phyloP scores from a whole-genome alignment of 2,329 filamentous ascomycete species.

The Aspergillus fructus region DNA sequence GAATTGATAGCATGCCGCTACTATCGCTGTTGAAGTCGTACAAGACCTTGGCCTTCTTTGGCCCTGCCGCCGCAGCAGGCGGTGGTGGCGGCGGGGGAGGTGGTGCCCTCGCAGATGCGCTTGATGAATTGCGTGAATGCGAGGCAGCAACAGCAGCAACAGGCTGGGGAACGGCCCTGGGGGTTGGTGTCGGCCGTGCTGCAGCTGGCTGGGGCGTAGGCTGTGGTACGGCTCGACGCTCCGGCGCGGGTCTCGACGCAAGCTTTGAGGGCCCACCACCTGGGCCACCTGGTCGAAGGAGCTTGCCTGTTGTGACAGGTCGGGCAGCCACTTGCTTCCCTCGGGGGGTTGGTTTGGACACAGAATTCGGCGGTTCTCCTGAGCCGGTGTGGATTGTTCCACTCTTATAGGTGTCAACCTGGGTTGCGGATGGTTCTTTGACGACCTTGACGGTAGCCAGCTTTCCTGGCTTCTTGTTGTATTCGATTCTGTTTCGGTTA shows the following conservation, averaged over 20 bases:
- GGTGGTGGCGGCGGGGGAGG: conserved; percentile 66
- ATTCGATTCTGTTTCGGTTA: conserved; percentile 67
- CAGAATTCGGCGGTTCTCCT: conserved; percentile 79
- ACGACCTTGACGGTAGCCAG: conserved; percentile 82
- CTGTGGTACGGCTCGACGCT: conserved; percentile 38
- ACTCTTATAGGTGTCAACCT: conserved; percentile 90
- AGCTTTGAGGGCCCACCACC: conserved; percentile 75
- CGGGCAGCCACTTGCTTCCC: conserved; percentile 82
- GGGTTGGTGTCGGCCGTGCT: conserved; percentile 32
- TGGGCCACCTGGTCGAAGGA: conserved; percentile 88
- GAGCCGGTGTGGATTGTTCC: conserved; percentile 80
- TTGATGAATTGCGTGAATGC: conserved; percentile 49
- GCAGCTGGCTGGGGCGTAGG: conserved; percentile 33
- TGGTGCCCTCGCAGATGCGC: conserved; percentile 63
- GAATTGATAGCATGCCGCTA: conserved; percentile 80
- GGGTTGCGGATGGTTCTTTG: conserved; percentile 73
- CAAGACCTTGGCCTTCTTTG: conserved; percentile 78
- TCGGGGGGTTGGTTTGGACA: conserved; percentile 81
- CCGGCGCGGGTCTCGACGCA: conserved; percentile 42
- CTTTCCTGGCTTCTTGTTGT: conserved; percentile 97
- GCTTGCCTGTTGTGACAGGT: conserved; percentile 88
- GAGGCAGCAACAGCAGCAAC: conserved; percentile 38
- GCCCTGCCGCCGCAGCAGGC: conserved; percentile 54
- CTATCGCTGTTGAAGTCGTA: conserved; percentile 89
- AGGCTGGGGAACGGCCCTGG: conserved; percentile 51